Base-by-base conservation (phyloP, 2,329 filamentous ascomycete genomes). In the Penicillium palitans region DNA sequence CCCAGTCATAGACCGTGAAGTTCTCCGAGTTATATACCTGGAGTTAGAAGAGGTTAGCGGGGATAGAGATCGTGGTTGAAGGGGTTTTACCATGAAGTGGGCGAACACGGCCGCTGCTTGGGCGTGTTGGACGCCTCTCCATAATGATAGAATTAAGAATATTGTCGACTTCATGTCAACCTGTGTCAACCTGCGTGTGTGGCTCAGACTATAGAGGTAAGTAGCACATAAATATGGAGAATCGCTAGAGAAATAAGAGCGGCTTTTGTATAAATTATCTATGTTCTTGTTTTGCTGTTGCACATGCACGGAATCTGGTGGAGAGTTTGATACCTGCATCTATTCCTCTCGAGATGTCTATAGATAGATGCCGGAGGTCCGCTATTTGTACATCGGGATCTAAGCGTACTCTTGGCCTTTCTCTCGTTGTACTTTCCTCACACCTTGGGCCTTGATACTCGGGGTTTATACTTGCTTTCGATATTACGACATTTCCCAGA, bases 81-180 rank as follows among this genome's bases (percentile, higher is more conserved):
- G 7, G 19, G 42, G 4, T 31, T 29, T 29, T 59, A 73, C 71
- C 59, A 74, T 72, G 52, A 72, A 73, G 57, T 74, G 72, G 13
- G 72, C 72, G 48, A 74, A 74, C 19, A 74, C 72, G 1, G 58
- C 61, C 45, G 68, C 64, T 44, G 58, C 62, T n/a, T 66, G 56
- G 5, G 56, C 48, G 25, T 45, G n/a, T 15, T 45, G 39, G 4
- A 57, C 19, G 13, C 48, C 21, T 21, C 24, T 31, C 54, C 54
- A 57, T 52, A 57, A 52, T 25, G 48, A 39, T 39, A 52, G 39
- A 24, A 56, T 31, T 12, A 57, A 29, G 40, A 52, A 44, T 52
- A 29, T 52, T 45, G 31, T 33, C 31, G 47, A 29, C n/a, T 44
- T 57, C 54, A 57, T 57, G n/a, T 42, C 54, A 17, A 57, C 40